phyloP scores from a whole-genome alignment of 352 stramenopile species.

The Phytophthora hibernalis region DNA sequence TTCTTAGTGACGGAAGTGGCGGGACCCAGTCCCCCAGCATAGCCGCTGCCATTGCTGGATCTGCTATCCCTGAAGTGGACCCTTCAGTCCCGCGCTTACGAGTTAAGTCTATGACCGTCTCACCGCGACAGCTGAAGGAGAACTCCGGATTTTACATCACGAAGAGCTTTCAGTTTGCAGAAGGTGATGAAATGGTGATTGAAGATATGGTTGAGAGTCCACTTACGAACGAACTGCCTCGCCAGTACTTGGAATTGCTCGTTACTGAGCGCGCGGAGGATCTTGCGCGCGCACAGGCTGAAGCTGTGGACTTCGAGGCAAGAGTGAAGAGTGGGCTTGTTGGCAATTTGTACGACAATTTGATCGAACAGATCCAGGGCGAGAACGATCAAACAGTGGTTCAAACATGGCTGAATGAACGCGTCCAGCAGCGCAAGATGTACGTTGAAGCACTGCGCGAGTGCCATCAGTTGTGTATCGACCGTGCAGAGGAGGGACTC shows the following conservation, averaged over 20 bases:
- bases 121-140: constrained; percentile 74
- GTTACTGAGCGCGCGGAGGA: constrained; percentile 63
- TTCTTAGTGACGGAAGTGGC: constrained; percentile 41
- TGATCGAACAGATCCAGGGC: constrained; percentile 88
- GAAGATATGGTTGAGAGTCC: constrained; percentile 86
- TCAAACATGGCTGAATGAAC: constrained; percentile 77
- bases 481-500: constrained; percentile 67
- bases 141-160: constrained; percentile 81
- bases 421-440: constrained; percentile 66
- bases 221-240: constrained; percentile 83
- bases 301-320: constrained; percentile 65
- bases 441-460: constrained; percentile 77
- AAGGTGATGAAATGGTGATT: constrained; percentile 77
- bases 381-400: constrained; percentile 81
- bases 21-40: constrained; percentile 36
- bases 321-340: constrained; percentile 72
- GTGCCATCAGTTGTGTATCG: constrained; percentile 74
- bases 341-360: constrained; percentile 75
- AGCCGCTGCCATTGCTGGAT: constrained; percentile 14
- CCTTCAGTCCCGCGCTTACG: constrained; percentile 51
- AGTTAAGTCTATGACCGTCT: constrained; percentile 80
- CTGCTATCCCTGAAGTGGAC: constrained; percentile 28
- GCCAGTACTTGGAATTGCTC: constrained; percentile 78
- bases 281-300: constrained; percentile 52
- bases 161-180: constrained; percentile 83